Evolutionary conservation across 1,284 basidiomycete genomes (phyloP), one percentile per base, ranked within the genome.

Genomic region (Trametes hirsuta): DNA sequence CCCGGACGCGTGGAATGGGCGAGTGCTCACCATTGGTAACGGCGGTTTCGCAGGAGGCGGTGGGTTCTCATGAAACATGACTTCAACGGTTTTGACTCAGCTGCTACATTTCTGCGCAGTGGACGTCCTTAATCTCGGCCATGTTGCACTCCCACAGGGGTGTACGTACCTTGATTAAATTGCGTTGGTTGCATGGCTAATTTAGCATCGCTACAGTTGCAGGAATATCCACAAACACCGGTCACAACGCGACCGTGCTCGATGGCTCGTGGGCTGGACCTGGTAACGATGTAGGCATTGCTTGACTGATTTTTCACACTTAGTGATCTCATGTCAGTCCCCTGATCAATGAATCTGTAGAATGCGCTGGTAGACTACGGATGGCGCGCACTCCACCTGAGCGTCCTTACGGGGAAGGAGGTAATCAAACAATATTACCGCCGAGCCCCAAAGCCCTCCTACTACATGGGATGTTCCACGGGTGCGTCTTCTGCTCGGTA

Each of bases 381-480:
- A 4, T 68, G 57, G 55, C 58, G 70, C 15, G 62, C 70, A 10
- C 52, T 71, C 36, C 69, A 69, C 35, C 41, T 68, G 21, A 62
- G 64, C 34, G 62, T 64, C 4, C 56, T 67, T 4, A 55, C 62
- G 11, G 70, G 65, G 2, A 70, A 70, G 39, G 60, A 67, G 53
- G 51, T 71, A 15, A 62, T 63, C 11, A n/a, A 52, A 18, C 58
- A 66, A 24, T 68, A 68, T 47, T 71, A 70, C 47, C 53, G 58
- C 5, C 47, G 51, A 18, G 21, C 60, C 6, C 49, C 57, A 9
- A 47, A 55, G 18, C 66, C 61, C 41, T 59, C 65, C 0, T 71
- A 70, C 44, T 71, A 68, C 50, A 24, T 70, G 1, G 69, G 69
- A 18, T 71, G 69, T 52, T 71, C 70, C 4, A 68, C 65, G 6